These are phyloP conservation scores for Hygrophila difformis DNA, from an alignment of 257 asterid genomes.

Conservation along the genomic window DNA sequence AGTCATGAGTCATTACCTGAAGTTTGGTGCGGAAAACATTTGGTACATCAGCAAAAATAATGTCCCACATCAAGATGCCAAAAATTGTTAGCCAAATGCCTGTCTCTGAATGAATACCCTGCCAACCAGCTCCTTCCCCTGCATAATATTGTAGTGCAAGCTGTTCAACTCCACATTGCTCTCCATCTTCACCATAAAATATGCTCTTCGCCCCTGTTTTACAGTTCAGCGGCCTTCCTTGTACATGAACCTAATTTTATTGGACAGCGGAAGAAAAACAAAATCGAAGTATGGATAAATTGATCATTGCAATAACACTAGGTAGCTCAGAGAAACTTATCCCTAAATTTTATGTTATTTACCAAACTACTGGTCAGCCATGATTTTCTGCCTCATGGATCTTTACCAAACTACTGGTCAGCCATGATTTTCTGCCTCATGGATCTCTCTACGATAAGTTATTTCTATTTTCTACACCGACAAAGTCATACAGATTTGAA, in stretches of 20 bases:
- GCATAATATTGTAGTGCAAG: constrained; percentile 87
- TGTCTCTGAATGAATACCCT: constrained; percentile 84
- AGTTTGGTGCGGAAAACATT: constrained; percentile 74
- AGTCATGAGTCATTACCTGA: too few relatives aligned
- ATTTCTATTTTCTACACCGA: too few relatives aligned
- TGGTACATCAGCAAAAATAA: constrained; percentile 73
- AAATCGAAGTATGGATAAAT: background rate
- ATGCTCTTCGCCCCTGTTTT: constrained; percentile 66
- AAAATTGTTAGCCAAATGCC: constrained; percentile 94
- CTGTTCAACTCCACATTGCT: constrained; percentile 80
- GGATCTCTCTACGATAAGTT: background rate
- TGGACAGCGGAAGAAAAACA: background rate
- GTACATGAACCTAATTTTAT: constrained; percentile 48
- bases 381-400: too few relatives aligned
- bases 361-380: too few relatives aligned
- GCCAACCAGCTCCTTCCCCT: constrained; percentile 92
- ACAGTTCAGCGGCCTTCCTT: constrained; percentile 76
- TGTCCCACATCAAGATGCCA: constrained; percentile 89
- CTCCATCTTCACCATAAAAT: constrained; percentile 84
- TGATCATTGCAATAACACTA: too few relatives aligned
- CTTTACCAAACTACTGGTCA: too few relatives aligned
- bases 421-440: background rate
- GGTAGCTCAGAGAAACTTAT: background rate
- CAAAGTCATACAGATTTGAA: too few relatives aligned
- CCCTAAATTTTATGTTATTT: background rate